Conservation (phyloP, 2,329 filamentous ascomycete genomes). For the Triangularia setosa region DNA sequence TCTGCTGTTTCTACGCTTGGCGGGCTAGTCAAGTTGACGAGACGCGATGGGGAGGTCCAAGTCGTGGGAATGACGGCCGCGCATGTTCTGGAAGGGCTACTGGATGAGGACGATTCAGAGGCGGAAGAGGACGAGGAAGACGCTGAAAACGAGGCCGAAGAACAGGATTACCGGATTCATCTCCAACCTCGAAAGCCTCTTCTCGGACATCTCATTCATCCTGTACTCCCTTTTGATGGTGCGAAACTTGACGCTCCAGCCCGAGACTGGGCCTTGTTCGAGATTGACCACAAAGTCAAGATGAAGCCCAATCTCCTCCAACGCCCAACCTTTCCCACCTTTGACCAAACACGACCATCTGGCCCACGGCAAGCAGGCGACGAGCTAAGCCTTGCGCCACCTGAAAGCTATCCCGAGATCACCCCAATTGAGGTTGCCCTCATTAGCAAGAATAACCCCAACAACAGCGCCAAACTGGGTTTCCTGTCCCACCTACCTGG, state of each 20-base stretch:
- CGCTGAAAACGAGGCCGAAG: background rate
- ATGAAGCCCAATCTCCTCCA: conserved; percentile 14
- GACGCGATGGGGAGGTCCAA: conserved; percentile 6
- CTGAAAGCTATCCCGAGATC: background rate
- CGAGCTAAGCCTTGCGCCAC: conserved; percentile 2
- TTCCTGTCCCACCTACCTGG: conserved; percentile 8
- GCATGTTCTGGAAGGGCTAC: conserved; percentile 11
- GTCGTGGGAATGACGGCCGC: conserved; percentile 17
- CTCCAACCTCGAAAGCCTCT: background rate
- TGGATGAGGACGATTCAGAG: background rate
- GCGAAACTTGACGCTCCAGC: background rate
- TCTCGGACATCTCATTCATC: conserved; percentile 7
- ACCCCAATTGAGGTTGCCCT: conserved; percentile 9
- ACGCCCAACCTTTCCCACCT: background rate
- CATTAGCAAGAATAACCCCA: background rate
- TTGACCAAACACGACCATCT: background rate
- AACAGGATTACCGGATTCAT: background rate
- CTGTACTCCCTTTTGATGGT: background rate
- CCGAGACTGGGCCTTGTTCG: conserved; percentile 14
- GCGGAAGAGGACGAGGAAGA: background rate
- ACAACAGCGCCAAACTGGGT: background rate
- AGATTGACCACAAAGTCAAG: conserved; percentile 5
- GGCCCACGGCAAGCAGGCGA: background rate
- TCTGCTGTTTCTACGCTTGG: conserved; percentile 12
- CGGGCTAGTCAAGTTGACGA: conserved; percentile 14